phyloP scores from a whole-genome alignment of 192 early-diverging fungal species.

The Rhizophagus prolifer region DNA sequence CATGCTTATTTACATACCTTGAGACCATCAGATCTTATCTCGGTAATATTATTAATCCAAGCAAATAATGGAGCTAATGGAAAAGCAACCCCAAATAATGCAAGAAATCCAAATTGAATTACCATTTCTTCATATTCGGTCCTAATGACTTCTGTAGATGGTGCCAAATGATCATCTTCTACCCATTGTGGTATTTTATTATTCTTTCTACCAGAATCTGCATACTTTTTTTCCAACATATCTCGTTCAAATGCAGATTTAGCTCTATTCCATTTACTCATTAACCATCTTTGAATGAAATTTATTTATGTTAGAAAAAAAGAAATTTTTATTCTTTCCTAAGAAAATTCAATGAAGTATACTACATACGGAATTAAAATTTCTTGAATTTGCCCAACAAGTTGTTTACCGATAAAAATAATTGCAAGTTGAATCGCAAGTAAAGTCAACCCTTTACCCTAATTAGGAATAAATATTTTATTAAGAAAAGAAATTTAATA shows the following conservation, averaged over 20 bases:
- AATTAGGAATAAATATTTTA: too few relatives aligned
- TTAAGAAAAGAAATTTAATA: too few relatives aligned
- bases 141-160: not conserved
- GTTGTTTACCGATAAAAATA: conserved; percentile 60
- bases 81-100: conserved; percentile 64
- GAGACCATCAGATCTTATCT: conserved; percentile 59
- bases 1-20: conserved; percentile 31
- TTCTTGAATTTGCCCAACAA: conserved; percentile 49
- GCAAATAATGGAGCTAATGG: conserved; percentile 72
- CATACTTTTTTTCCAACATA: not conserved
- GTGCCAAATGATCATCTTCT: conserved; percentile 39
- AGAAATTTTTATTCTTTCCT: not conserved
- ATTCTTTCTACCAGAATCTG: not conserved
- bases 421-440: conserved; percentile 61
- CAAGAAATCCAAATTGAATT: conserved; percentile 70
- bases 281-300: conserved; percentile 1
- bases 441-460: conserved; percentile 34
- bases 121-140: conserved; percentile 47
- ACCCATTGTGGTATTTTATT: conserved; percentile 45
- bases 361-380: conserved; percentile 44
- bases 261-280: conserved; percentile 1
- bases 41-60: conserved; percentile 56
- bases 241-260: not conserved
- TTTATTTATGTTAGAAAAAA: not conserved
- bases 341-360: not conserved